phyloP scores from a whole-genome alignment of 306 rosid species.

The Cucumis hystrix region DNA sequence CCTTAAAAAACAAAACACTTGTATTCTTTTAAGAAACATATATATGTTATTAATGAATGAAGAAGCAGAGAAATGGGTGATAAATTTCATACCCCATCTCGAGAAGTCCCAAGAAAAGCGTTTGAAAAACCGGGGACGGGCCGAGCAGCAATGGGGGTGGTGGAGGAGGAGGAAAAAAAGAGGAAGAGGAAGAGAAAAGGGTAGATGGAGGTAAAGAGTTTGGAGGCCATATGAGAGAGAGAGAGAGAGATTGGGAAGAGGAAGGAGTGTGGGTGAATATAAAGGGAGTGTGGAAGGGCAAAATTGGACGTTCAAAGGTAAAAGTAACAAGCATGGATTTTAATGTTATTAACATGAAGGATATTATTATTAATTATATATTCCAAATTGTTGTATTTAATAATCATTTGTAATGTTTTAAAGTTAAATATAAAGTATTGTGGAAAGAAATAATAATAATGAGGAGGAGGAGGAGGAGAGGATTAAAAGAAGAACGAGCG shows the following conservation, averaged over 20 bases:
- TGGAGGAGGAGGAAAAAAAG: neutral
- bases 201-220: neutral
- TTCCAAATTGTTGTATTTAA: neutral
- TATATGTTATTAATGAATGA: neutral
- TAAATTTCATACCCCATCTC: neutral
- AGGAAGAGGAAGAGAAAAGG: neutral
- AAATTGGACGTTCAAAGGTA: neutral
- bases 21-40: neutral
- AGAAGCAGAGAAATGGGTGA: neutral
- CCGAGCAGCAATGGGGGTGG: neutral
- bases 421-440: neutral
- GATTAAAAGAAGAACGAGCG: neutral
- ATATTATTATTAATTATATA: too few relatives aligned
- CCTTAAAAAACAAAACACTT: neutral
- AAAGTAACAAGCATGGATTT: neutral
- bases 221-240: neutral
- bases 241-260: neutral
- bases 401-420: neutral
- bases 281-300: neutral
- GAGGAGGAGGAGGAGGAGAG: neutral
- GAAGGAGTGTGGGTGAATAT: neutral
- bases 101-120: neutral
- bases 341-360: neutral
- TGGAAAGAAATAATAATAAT: neutral
- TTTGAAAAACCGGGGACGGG: neutral